These are phyloP conservation scores for Peronospora farinosa DNA, from an alignment of 352 stramenopile species.

Conservation along the genomic window DNA sequence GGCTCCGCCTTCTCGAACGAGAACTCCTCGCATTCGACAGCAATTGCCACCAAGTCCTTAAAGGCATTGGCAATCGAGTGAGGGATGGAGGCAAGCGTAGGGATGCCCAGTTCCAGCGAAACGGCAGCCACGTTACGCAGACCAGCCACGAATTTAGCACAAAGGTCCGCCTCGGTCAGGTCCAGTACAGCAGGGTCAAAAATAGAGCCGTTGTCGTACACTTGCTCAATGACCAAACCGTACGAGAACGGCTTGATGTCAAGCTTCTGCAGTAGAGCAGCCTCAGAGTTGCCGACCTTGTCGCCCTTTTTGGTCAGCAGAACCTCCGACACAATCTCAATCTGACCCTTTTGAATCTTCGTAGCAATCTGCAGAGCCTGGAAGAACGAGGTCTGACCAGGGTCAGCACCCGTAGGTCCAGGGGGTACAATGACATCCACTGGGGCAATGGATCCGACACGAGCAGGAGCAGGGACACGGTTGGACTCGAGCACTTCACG, in stretches of 20 bases:
- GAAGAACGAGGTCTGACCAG: slow-evolving; percentile 99
- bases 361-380: slow-evolving; percentile 98
- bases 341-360: slow-evolving; percentile 99
- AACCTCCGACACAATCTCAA: slow-evolving; percentile 98
- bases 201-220: slow-evolving; percentile 99
- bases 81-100: slow-evolving; percentile 95
- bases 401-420: slow-evolving; percentile 97
- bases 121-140: slow-evolving; percentile 92
- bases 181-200: slow-evolving; percentile 98
- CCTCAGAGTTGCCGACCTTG: slow-evolving; percentile 97
- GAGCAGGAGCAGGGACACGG: slow-evolving; percentile 93
- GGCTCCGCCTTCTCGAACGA: slow-evolving; percentile 96
- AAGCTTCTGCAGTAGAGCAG: slow-evolving; percentile 97
- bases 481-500: slow-evolving; percentile 85
- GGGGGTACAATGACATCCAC: slow-evolving; percentile 95
- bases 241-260: slow-evolving; percentile 99
- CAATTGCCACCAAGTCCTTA: slow-evolving; percentile 95
- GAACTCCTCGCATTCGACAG: slow-evolving; percentile 93
- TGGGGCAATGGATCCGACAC: slow-evolving; percentile 93
- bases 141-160: slow-evolving; percentile 92
- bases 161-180: slow-evolving; percentile 96
- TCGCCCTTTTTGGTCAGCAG: slow-evolving; percentile 93
- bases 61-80: slow-evolving; percentile 99
- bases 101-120: slow-evolving; percentile 93
- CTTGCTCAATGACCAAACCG: slow-evolving; percentile 92